Evolutionary conservation across 1,284 basidiomycete genomes (phyloP).

Genomic region (Fistulina hepatica): DNA sequence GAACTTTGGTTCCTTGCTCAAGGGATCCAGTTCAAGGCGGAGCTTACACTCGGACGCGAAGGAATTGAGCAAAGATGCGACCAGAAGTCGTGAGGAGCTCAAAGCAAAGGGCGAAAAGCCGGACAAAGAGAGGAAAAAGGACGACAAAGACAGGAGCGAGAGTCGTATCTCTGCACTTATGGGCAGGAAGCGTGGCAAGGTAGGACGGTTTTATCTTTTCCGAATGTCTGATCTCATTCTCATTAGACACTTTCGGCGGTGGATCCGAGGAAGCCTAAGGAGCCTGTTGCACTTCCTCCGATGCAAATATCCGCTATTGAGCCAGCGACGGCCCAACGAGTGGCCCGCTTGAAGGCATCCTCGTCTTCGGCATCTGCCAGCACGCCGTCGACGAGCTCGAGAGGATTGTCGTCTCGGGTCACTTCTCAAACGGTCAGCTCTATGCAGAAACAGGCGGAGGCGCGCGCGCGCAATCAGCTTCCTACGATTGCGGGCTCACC

Average conservation of each 20-base stretch:
- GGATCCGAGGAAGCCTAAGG: conserved; percentile 60
- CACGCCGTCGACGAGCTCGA: conserved; percentile 31
- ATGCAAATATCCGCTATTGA: conserved; percentile 81
- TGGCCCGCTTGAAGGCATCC: conserved; percentile 61
- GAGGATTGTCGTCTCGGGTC: conserved; percentile 52
- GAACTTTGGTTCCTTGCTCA: conserved; percentile 71
- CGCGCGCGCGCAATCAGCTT: conserved; percentile 62
- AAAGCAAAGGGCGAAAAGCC: conserved; percentile 33
- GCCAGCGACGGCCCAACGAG: conserved; percentile 65
- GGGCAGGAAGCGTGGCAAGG: conserved; percentile 88
- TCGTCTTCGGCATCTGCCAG: conserved; percentile 34
- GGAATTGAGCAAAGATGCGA: conserved; percentile 39
- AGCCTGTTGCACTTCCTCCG: conserved; percentile 65
- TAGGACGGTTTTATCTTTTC: conserved; percentile 26
- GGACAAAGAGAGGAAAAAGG: conserved; percentile 60
- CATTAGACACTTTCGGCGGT: conserved; percentile 75
- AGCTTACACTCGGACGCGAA: conserved; percentile 68
- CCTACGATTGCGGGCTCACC: conserved; percentile 88
- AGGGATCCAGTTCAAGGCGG: conserved; percentile 70
- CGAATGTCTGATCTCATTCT: conserved; percentile 12
- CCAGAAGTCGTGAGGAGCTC: conserved; percentile 29
- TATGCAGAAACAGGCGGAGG: conserved; percentile 72
- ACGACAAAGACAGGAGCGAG: conserved; percentile 74
- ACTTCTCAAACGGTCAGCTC: conserved; percentile 70
- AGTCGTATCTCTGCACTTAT: conserved; percentile 81